phyloP scores from a whole-genome alignment of 768 basidiomycete genomes.

The Dacryopinax spathularia region DNA sequence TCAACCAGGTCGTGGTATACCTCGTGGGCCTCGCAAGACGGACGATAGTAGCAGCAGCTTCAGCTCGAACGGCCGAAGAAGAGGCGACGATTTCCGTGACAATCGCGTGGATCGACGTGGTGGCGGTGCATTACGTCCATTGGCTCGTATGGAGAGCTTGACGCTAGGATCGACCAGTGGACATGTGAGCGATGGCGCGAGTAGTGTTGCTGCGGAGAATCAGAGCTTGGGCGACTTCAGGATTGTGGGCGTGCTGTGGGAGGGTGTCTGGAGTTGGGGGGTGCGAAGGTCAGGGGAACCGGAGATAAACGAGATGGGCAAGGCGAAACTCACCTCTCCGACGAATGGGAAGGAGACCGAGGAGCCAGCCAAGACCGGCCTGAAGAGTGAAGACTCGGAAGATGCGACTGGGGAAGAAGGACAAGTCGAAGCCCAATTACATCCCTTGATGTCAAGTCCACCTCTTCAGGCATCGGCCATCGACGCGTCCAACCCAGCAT shows the following conservation, averaged over 20 bases:
- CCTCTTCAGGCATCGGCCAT: slow-evolving; percentile 6
- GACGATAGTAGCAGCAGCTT: background rate
- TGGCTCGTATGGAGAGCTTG: background rate
- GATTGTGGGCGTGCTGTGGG: background rate
- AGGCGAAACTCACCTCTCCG: background rate
- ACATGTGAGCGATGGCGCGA: background rate
- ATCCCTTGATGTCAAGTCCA: background rate
- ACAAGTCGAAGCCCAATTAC: background rate
- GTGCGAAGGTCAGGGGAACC: background rate
- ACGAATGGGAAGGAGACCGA: background rate
- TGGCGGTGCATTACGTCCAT: background rate
- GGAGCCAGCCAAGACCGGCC: background rate
- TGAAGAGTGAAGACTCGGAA: slow-evolving; percentile 10
- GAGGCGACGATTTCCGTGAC: slow-evolving; percentile 1
- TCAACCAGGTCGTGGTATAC: background rate
- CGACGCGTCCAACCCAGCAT: slow-evolving; percentile 12
- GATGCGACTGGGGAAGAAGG: background rate
- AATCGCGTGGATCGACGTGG: background rate
- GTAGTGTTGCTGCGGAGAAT: background rate
- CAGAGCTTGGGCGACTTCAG: background rate
- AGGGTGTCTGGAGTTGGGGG: background rate
- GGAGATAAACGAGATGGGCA: background rate
- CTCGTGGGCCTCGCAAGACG: background rate
- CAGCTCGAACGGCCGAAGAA: background rate
- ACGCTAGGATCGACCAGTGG: background rate